These are phyloP conservation scores for Wickerhamiella azyma DNA, from an alignment of 805 yeast genomes.

Conservation along the genomic window DNA sequence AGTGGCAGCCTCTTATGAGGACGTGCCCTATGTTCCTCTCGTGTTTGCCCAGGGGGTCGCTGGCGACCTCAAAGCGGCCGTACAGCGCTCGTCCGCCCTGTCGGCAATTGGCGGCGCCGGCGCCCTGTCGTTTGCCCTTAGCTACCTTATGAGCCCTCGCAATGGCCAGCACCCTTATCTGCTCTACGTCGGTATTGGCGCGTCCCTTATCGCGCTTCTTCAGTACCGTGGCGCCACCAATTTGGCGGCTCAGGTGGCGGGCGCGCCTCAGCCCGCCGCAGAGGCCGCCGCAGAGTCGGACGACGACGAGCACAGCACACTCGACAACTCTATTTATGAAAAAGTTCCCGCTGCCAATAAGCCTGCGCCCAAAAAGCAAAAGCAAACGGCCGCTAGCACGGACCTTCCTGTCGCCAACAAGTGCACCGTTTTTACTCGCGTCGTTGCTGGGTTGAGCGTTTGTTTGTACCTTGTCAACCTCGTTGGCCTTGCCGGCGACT, in stretches of 20 bases:
- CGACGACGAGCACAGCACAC: slow-evolving; percentile 11
- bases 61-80: background rate
- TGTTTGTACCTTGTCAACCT: slow-evolving; percentile 15
- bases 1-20: slow-evolving; percentile 7
- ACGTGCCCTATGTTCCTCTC: background rate
- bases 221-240: slow-evolving; percentile 19
- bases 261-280: background rate
- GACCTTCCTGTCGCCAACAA: slow-evolving; percentile 10
- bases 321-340: slow-evolving; percentile 15
- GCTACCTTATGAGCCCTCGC: slow-evolving; percentile 20
- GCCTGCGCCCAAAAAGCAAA: background rate
- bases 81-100: slow-evolving; percentile 6
- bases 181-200: slow-evolving; percentile 24
- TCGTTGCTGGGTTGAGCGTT: slow-evolving; percentile 18
- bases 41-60: background rate
- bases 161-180: slow-evolving; percentile 26
- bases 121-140: slow-evolving; percentile 17
- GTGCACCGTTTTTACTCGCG: slow-evolving; percentile 15
- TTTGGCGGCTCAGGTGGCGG: slow-evolving; percentile 13
- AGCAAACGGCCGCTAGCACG: background rate
- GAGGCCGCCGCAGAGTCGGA: background rate
- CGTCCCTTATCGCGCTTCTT: slow-evolving; percentile 21
- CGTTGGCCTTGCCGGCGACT: slow-evolving; percentile 21
- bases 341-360: slow-evolving; percentile 9
- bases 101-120: slow-evolving; percentile 17